Evolutionary conservation across 192 early-diverging fungal species (phyloP).

Genomic region (Spizellomyces punctatus): DNA sequence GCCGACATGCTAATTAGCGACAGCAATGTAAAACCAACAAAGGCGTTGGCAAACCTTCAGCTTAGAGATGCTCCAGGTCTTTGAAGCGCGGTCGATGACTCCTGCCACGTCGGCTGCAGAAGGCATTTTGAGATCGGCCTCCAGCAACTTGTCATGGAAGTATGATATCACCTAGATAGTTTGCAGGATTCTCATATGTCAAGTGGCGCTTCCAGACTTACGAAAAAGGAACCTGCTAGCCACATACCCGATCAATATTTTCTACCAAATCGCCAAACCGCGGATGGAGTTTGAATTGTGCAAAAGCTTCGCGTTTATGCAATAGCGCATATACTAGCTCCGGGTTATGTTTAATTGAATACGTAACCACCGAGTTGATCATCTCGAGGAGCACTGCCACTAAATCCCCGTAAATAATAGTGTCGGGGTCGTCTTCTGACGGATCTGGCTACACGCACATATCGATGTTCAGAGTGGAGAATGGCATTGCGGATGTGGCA

Average conservation of each 20-base stretch:
- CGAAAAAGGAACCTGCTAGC: neutral
- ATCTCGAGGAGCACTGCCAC: constrained; percentile 70
- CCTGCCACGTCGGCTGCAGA: constrained; percentile 65
- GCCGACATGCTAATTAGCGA: constrained; percentile 1
- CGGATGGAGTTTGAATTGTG: constrained; percentile 50
- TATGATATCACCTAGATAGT: constrained; percentile 57
- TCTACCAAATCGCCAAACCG: constrained; percentile 60
- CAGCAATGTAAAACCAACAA: constrained; percentile 12
- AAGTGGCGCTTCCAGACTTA: neutral
- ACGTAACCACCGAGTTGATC: constrained; percentile 67
- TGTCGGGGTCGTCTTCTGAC: constrained; percentile 44
- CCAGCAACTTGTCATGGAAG: constrained; percentile 62
- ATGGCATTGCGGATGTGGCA: no score
- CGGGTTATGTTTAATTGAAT: constrained; percentile 64
- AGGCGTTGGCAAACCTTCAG: constrained; percentile 42
- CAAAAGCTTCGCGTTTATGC: constrained; percentile 68
- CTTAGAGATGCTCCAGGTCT: constrained; percentile 62
- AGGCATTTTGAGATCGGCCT: constrained; percentile 66
- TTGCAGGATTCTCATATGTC: neutral
- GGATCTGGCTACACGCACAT: neutral
- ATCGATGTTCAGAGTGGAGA: neutral
- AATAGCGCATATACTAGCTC: constrained; percentile 73
- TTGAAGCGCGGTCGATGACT: constrained; percentile 63
- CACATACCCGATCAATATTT: constrained; percentile 59
- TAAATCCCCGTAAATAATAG: constrained; percentile 67